These are phyloP conservation scores for Xylaria palmicola DNA, from an alignment of 495 filamentous ascomycete species.

Conservation along the genomic window DNA sequence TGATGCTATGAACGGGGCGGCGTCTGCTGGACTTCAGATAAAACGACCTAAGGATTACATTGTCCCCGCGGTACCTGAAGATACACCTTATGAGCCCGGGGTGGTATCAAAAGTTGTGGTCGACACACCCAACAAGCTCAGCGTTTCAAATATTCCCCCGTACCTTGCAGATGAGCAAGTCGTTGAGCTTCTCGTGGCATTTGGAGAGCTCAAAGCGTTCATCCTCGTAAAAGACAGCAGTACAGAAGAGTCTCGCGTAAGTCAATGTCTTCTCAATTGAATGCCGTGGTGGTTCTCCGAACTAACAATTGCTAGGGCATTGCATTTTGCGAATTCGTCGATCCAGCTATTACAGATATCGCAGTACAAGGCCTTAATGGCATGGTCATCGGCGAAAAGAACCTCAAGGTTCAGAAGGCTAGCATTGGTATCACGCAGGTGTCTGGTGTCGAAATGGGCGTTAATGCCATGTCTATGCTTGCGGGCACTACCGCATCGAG, in stretches of 20 bases:
- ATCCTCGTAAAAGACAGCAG: conserved; percentile 82
- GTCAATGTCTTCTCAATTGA: conserved; percentile 31
- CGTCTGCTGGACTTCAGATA: conserved; percentile 74
- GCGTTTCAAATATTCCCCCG: conserved; percentile 80
- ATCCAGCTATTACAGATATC: conserved; percentile 73
- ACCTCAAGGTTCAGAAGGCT: conserved; percentile 81
- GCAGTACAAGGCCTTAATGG: conserved; percentile 89
- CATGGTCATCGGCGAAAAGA: conserved; percentile 85
- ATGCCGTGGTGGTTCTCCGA: neutral
- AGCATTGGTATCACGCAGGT: conserved; percentile 92
- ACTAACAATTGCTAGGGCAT: conserved; percentile 64
- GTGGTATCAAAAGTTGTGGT: conserved; percentile 76
- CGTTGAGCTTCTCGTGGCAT: conserved; percentile 80
- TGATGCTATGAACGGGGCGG: conserved; percentile 53
- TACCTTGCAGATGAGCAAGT: conserved; percentile 91
- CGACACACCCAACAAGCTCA: conserved; percentile 93
- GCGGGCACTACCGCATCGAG: conserved; percentile 78
- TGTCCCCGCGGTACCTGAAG: conserved; percentile 76
- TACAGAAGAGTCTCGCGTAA: conserved; percentile 85
- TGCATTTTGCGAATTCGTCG: conserved; percentile 92
- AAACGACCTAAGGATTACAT: conserved; percentile 97
- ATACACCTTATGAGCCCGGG: conserved; percentile 73
- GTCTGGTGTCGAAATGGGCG: conserved; percentile 85
- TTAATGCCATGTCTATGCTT: conserved; percentile 99
- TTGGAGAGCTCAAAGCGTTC: conserved; percentile 92